Evolutionary conservation across 2,329 filamentous ascomycete species (phyloP), one percentile per base, ranked within the genome.

Genomic region (Hypoxylon sp.): DNA sequence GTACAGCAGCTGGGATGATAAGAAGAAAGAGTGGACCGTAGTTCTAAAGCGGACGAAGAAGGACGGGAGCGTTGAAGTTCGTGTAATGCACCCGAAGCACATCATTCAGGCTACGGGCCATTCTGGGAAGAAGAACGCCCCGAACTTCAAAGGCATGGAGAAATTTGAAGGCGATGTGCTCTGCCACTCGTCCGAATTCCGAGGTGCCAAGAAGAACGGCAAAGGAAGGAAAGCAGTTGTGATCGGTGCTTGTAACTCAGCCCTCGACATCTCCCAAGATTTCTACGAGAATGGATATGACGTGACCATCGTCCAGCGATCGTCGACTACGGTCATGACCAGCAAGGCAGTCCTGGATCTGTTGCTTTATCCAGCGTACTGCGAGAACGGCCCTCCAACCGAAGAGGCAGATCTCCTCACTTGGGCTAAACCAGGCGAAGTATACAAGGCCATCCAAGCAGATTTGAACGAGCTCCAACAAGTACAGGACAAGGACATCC

Each of bases 81-180:
- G 87, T 16, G 87, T 82, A 0, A 77, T 92, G 39, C 83, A 85
- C 37, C 89, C 90, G 0, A 84, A 81, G 4, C 89, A 92, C 66
- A 76, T 92, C 29, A 83, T 92, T 46, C 88, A 90, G 71, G 87
- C 88, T 1, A 92, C 90, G 0, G 90, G 90, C 0, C 89, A 90
- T 71, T 88, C 88, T 0, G 90, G 90, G 1, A 88, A 91, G 76
- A 89, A 87, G 74, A 85, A 87, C 60, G 76, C 87, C 50, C 89
- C 90, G 0, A 68, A 73, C 0, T 83, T 92, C 67, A 84, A 85
- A 23, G 88, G 88, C 0, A 78, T 83, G 65, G 80, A 81, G 14
- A 74, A 63, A 2, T 90, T 88, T 76, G 75, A 81, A 53, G 87
- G 87, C 1, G 80, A 81, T 32, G 75, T 81, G 1, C 75, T 88